Evolutionary conservation across 163 green algal species (phyloP).

Genomic region (Trebouxia gelatinosa): DNA sequence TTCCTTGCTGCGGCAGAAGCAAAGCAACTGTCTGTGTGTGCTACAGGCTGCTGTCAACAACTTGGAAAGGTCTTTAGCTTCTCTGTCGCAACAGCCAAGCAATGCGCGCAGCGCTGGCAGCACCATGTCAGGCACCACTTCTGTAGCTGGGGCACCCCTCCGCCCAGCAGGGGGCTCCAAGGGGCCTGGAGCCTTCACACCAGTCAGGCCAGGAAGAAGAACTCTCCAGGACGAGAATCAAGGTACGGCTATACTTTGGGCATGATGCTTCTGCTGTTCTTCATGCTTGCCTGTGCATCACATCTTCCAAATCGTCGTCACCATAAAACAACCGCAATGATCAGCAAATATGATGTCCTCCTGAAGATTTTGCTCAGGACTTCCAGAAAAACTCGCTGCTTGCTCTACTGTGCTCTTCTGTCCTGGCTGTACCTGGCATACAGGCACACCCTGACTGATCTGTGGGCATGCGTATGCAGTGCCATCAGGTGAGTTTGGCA

Average conservation of each 20-base stretch:
- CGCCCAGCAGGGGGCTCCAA: too few species aligned
- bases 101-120: background rate
- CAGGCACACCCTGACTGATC: background rate
- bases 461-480: background rate
- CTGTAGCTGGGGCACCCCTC: background rate
- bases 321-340: too few species aligned
- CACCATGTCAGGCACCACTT: background rate
- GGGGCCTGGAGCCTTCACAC: background rate
- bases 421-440: background rate
- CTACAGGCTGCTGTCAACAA: constrained; percentile 8
- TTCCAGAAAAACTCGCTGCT: background rate
- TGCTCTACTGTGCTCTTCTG: background rate
- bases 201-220: constrained; percentile 13
- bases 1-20: too few species aligned
- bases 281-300: background rate
- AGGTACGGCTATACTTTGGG: too few species aligned
- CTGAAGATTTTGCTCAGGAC: background rate
- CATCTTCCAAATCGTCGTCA: background rate
- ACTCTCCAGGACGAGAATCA: constrained; percentile 9
- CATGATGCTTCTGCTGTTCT: background rate
- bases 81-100: too few species aligned
- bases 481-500: background rate
- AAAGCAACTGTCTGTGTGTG: too few species aligned
- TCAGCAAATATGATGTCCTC: background rate
- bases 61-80: constrained; percentile 15